These are phyloP conservation scores for Blastobotrys elegans DNA, from an alignment of 1,139 yeast species.

Conservation along the genomic window DNA sequence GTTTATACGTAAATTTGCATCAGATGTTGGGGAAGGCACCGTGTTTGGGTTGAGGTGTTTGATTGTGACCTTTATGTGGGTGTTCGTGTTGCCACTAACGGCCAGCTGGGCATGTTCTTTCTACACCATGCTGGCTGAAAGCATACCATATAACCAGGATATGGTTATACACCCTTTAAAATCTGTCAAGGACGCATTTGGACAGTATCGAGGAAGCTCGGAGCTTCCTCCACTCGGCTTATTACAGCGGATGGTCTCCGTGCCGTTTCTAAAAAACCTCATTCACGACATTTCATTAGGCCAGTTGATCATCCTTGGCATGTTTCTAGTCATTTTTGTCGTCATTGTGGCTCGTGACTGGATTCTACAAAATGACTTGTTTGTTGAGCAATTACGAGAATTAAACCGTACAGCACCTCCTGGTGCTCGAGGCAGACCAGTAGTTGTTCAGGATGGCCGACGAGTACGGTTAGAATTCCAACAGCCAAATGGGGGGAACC, in stretches of 20 bases:
- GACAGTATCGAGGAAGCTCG: not conserved
- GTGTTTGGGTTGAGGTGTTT: slow-evolving; percentile 16
- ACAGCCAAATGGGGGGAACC: not conserved
- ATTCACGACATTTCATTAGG: slow-evolving; percentile 30
- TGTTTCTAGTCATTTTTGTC: slow-evolving; percentile 27
- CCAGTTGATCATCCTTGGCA: slow-evolving; percentile 27
- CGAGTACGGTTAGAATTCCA: slow-evolving; percentile 3
- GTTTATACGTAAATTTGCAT: slow-evolving; percentile 32
- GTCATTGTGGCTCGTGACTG: slow-evolving; percentile 36
- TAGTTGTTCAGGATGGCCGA: not conserved
- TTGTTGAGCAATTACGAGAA: slow-evolving; percentile 18
- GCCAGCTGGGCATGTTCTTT: slow-evolving; percentile 19
- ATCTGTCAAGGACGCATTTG: slow-evolving; percentile 2
- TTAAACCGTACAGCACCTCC: not conserved
- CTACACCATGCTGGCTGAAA: slow-evolving; percentile 23
- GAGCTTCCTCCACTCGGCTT: slow-evolving; percentile 6
- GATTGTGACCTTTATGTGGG: slow-evolving; percentile 23
- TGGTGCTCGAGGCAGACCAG: not conserved
- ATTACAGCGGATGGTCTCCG: slow-evolving; percentile 3
- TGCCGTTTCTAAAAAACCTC: slow-evolving; percentile 6
- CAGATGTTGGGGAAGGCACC: slow-evolving; percentile 17
- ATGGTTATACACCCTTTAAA: slow-evolving; percentile 5
- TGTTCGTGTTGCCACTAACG: slow-evolving; percentile 21
- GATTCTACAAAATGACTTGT: slow-evolving; percentile 32
- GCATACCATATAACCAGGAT: slow-evolving; percentile 19